Evolutionary conservation across 129 eudicot species (phyloP).

Genomic region (Arctium lappa): DNA sequence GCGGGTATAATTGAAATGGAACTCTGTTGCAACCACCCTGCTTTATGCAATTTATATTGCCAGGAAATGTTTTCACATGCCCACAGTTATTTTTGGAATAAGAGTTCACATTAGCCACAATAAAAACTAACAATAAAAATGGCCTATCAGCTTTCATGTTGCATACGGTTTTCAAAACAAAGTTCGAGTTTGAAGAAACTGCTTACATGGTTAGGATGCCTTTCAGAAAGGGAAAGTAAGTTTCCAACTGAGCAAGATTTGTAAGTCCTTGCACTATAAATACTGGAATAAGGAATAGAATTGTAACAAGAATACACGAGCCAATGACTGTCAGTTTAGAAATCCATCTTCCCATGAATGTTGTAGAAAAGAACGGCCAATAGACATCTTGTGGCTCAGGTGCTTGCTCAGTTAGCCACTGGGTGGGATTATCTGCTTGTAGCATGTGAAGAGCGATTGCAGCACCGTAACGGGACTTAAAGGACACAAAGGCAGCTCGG

Average conservation of each 20-base stretch:
- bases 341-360: conserved; percentile 61
- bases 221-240: conserved; percentile 48
- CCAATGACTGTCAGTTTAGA: conserved; percentile 44
- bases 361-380: conserved; percentile 66
- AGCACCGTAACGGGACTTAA: conserved; percentile 60
- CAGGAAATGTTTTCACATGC: too few relatives aligned
- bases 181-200: background rate
- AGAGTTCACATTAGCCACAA: background rate
- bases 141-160: background rate
- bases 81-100: background rate
- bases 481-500: conserved; percentile 74
- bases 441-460: conserved; percentile 50
- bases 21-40: too few relatives aligned
- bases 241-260: conserved; percentile 57
- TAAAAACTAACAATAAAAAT: background rate
- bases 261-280: conserved; percentile 65
- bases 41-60: too few relatives aligned
- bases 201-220: conserved; percentile 47
- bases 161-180: background rate
- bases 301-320: conserved; percentile 37
- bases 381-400: conserved; percentile 86
- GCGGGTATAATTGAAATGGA: too few relatives aligned
- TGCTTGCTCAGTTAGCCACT: conserved; percentile 64
- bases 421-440: conserved; percentile 64
- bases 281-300: conserved; percentile 55